phyloP scores from a whole-genome alignment of 257 asterid genomes.

The Solanum peruvianum region DNA sequence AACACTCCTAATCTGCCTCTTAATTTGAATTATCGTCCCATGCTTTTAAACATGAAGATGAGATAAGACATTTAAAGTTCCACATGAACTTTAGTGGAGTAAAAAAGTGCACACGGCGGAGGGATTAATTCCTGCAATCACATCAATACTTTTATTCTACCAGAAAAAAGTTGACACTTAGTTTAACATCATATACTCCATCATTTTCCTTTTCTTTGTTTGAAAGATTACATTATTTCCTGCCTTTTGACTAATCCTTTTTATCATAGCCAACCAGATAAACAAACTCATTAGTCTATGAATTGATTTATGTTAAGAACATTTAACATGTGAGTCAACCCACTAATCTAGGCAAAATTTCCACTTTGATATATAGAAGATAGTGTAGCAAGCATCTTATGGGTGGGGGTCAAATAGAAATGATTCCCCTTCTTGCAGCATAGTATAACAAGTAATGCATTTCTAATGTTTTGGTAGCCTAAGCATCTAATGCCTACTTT shows the following conservation, averaged over 20 bases:
- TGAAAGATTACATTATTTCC: background rate
- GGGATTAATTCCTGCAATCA: conserved; percentile 6
- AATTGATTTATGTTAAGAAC: background rate
- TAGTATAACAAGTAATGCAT: background rate
- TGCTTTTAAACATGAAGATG: background rate
- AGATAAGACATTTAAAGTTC: background rate
- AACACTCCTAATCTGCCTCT: background rate
- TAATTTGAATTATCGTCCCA: background rate
- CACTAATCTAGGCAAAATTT: background rate
- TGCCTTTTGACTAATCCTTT: background rate
- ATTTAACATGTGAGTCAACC: background rate
- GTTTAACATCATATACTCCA: background rate
- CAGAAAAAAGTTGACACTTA: background rate
- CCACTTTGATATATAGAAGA: background rate
- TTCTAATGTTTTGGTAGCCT: background rate
- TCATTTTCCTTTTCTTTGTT: background rate
- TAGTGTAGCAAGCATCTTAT: background rate
- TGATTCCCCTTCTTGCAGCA: background rate
- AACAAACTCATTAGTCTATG: background rate
- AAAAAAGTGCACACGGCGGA: background rate
- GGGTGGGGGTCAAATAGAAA: background rate
- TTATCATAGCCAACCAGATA: background rate
- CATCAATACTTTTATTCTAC: background rate
- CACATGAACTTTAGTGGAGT: background rate
- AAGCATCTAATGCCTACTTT: background rate